Conservation (phyloP, 495 filamentous ascomycete species). For the Penicillium bialowiezense region DNA sequence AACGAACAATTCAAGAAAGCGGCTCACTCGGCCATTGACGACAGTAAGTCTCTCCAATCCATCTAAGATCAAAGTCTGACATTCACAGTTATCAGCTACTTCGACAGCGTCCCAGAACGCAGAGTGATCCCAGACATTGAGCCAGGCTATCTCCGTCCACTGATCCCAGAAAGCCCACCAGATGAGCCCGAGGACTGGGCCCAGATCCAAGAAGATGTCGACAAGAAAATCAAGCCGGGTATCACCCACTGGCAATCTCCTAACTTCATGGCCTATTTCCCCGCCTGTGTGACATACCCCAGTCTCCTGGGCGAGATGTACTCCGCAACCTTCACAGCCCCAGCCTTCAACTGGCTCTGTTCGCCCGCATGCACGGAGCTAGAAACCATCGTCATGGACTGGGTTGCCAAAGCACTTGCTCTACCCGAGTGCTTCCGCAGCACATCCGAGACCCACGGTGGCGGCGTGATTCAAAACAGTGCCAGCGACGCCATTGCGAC, state of each 20-base stretch:
- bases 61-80: background rate
- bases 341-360: slow-evolving; percentile 97
- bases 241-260: slow-evolving; percentile 96
- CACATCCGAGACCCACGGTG: slow-evolving; percentile 67
- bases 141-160: slow-evolving; percentile 81
- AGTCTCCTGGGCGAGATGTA: slow-evolving; percentile 93
- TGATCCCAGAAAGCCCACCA: slow-evolving; percentile 74
- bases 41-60: slow-evolving; percentile 56
- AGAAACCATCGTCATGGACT: slow-evolving; percentile 92
- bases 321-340: slow-evolving; percentile 79
- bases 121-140: slow-evolving; percentile 74
- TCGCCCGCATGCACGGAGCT: slow-evolving; percentile 93
- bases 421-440: slow-evolving; percentile 77
- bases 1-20: slow-evolving; percentile 77
- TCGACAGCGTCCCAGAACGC: slow-evolving; percentile 67
- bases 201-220: slow-evolving; percentile 81
- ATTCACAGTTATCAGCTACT: slow-evolving; percentile 72
- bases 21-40: slow-evolving; percentile 77
- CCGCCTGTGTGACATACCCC: slow-evolving; percentile 77
- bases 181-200: slow-evolving; percentile 72
- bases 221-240: slow-evolving; percentile 86
- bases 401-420: slow-evolving; percentile 72
- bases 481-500: slow-evolving; percentile 87
- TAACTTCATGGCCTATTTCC: slow-evolving; percentile 96
- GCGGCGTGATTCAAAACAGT: slow-evolving; percentile 93